phyloP scores from a whole-genome alignment of 208 protist species.

The Trypanosoma cruzi region DNA sequence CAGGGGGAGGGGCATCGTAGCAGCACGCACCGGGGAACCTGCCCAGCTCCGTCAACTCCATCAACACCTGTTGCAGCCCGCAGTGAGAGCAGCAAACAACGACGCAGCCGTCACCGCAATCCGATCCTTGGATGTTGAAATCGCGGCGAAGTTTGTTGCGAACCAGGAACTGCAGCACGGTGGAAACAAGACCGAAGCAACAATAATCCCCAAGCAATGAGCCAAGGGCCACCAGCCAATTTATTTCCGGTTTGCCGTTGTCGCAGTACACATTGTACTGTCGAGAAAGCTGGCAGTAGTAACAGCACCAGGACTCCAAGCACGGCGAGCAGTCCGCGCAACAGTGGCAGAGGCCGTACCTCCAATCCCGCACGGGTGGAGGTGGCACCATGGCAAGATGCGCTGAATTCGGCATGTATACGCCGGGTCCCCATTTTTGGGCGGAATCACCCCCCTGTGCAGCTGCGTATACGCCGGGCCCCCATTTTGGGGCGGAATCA shows the following conservation, averaged over 20 bases:
- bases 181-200: background rate
- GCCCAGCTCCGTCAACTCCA: conserved; percentile 61
- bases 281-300: conserved; percentile 45
- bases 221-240: background rate
- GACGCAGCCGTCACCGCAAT: conserved; percentile 26
- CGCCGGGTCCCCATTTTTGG: too few species aligned
- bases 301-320: conserved; percentile 44
- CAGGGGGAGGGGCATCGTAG: background rate
- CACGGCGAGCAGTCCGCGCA: conserved; percentile 27
- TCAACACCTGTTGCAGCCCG: conserved; percentile 50
- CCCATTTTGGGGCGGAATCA: too few species aligned
- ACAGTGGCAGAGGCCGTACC: conserved; percentile 37
- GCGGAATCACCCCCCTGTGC: too few species aligned
- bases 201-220: background rate
- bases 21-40: conserved; percentile 55
- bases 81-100: conserved; percentile 43
- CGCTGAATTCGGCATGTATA: too few species aligned
- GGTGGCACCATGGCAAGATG: too few species aligned
- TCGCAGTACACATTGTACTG: conserved; percentile 48
- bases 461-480: too few species aligned
- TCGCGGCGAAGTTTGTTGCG: conserved; percentile 27
- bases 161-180: conserved; percentile 3
- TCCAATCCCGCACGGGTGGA: conserved; percentile 8
- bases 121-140: conserved; percentile 27
- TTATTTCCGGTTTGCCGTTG: conserved; percentile 1